These are phyloP conservation scores for Punica granatum DNA, from an alignment of 345 rosid species.

Conservation along the genomic window DNA sequence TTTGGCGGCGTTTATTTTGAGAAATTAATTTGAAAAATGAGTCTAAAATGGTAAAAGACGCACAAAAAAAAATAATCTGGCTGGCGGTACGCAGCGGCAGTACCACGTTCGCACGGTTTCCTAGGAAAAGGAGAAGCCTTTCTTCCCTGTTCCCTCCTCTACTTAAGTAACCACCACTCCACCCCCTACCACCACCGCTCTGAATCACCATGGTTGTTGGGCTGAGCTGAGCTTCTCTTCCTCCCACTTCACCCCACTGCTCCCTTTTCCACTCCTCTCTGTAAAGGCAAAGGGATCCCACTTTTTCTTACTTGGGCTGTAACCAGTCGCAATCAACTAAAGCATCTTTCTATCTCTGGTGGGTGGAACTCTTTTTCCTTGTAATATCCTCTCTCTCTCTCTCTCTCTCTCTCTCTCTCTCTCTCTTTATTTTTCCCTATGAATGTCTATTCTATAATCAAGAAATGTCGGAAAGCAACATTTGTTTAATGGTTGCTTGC, in stretches of 20 bases:
- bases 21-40: no score
- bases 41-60: no score
- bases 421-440: not conserved
- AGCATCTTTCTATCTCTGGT: constrained; percentile 3
- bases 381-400: not conserved
- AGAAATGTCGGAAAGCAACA: constrained; percentile 4
- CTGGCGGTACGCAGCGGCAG: no score
- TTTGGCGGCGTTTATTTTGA: no score
- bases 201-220: not conserved
- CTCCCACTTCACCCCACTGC: not conserved
- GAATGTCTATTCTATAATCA: not conserved
- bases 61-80: not conserved
- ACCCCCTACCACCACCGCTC: no score
- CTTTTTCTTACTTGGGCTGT: not conserved
- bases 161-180: not conserved
- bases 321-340: not conserved
- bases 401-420: not conserved
- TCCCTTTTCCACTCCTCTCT: not conserved
- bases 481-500: not conserved
- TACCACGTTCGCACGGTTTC: constrained; percentile 1
- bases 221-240: not conserved
- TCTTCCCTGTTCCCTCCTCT: not conserved
- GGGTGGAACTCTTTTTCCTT: not conserved
- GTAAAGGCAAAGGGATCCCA: not conserved
- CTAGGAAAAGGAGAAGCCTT: not conserved